Evolutionary conservation across 768 basidiomycete genomes (phyloP).

Genomic region (Trametes sanguinea): DNA sequence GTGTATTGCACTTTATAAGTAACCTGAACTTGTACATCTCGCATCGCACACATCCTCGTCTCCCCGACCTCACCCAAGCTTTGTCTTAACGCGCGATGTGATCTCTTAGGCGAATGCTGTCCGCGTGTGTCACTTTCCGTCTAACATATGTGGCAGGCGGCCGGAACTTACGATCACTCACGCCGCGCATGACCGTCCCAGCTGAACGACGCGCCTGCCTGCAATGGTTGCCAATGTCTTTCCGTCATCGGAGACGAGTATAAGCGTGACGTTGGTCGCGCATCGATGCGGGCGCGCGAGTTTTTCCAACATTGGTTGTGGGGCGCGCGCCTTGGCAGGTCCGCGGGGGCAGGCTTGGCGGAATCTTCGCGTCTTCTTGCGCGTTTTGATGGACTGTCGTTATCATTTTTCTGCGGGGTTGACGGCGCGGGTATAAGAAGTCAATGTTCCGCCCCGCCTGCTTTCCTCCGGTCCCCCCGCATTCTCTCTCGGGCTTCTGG

Average conservation of each 20-base stretch:
- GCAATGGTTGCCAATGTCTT: not conserved
- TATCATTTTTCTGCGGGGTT: conserved; percentile 10
- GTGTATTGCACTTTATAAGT: not conserved
- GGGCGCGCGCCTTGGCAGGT: conserved; percentile 16
- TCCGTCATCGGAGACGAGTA: not conserved
- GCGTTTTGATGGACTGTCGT: conserved; percentile 14
- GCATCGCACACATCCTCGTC: not conserved
- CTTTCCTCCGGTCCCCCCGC: not conserved
- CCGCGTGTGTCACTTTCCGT: not conserved
- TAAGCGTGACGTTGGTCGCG: not conserved
- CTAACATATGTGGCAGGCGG: not conserved
- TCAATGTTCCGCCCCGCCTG: not conserved
- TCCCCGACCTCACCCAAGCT: not conserved
- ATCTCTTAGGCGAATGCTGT: not conserved
- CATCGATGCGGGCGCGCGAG: not conserved
- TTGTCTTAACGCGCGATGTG: not conserved
- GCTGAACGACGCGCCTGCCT: not conserved
- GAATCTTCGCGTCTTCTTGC: conserved; percentile 11
- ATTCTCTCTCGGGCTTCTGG: not conserved
- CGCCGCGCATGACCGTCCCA: conserved; percentile 1
- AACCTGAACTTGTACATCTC: not conserved
- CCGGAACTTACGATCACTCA: conserved; percentile 1
- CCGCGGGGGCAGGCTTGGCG: conserved; percentile 12
- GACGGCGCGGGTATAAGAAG: conserved; percentile 4
- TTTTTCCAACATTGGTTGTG: not conserved